Conservation (phyloP, 345 rosid species). For the Pseudoturritis turrita region DNA sequence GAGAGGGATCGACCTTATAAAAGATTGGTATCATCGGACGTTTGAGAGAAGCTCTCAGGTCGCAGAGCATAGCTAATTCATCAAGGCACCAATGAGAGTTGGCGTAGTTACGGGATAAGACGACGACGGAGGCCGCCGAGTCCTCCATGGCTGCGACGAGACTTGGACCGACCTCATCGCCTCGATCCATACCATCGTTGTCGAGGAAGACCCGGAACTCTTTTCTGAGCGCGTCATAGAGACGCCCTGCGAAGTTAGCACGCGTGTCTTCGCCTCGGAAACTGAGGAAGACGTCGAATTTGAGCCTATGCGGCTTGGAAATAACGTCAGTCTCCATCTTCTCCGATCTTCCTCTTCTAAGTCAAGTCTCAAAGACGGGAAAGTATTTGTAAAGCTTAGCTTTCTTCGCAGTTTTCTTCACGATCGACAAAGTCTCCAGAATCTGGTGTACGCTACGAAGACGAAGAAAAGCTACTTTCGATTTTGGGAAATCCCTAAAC, state of each 20-base stretch:
- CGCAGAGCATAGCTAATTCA: conserved; percentile 41
- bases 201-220: conserved; percentile 40
- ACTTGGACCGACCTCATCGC: conserved; percentile 39
- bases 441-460: background rate
- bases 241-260: conserved; percentile 17
- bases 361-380: background rate
- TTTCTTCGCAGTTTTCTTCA: no score
- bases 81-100: conserved; percentile 48
- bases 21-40: conserved; percentile 49
- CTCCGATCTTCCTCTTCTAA: background rate
- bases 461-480: background rate
- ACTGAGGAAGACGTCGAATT: conserved; percentile 53
- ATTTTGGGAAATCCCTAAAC: background rate
- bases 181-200: conserved; percentile 37
- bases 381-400: background rate
- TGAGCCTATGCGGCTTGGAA: conserved; percentile 34
- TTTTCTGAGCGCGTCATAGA: conserved; percentile 18
- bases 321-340: conserved; percentile 1
- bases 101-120: conserved; percentile 41
- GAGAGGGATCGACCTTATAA: conserved; percentile 41
- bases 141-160: conserved; percentile 46
- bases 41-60: background rate
- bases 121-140: conserved; percentile 41
- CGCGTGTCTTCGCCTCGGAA: conserved; percentile 61
- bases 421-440: background rate